Evolutionary conservation across 148 eudicot genomes (phyloP).

Genomic region (Pharnaceum exiguum): DNA sequence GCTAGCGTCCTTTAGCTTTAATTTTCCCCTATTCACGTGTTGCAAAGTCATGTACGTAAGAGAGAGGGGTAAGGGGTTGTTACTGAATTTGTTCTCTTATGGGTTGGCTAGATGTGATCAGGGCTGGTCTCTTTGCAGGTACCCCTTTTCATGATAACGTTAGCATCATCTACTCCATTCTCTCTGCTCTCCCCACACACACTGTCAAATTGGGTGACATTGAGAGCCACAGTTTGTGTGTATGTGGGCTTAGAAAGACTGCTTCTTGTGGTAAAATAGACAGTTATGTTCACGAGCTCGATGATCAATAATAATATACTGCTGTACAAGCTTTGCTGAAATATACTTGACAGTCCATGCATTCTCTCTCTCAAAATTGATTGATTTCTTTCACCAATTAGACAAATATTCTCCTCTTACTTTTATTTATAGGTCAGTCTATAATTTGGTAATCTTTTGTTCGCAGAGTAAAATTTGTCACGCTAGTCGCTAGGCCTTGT

Average conservation of each 20-base stretch:
- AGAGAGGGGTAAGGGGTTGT: conserved; percentile 4
- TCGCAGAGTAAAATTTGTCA: conserved; percentile 15
- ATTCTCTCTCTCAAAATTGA: conserved; percentile 3
- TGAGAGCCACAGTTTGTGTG: background rate
- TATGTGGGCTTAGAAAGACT: background rate
- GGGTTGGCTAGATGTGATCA: conserved; percentile 28
- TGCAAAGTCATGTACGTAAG: conserved; percentile 13
- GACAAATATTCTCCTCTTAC: conserved; percentile 31
- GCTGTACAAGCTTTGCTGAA: background rate
- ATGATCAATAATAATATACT: background rate
- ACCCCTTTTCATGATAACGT: conserved; percentile 28
- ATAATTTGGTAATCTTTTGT: conserved; percentile 32
- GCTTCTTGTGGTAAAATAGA: conserved; percentile 12
- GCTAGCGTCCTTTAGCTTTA: background rate
- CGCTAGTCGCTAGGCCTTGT: background rate
- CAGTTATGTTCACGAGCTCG: conserved; percentile 14
- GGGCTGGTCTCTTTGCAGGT: conserved; percentile 19
- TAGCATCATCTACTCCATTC: conserved; percentile 14
- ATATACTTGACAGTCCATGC: background rate
- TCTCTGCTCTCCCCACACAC: background rate
- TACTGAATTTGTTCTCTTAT: conserved; percentile 27
- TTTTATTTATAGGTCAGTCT: conserved; percentile 23
- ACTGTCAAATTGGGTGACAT: background rate
- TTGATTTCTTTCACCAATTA: conserved; percentile 22
- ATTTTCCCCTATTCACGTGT: conserved; percentile 27